Evolutionary conservation across 2,329 filamentous ascomycete species (phyloP).

Genomic region (Exophiala alcalophila): DNA sequence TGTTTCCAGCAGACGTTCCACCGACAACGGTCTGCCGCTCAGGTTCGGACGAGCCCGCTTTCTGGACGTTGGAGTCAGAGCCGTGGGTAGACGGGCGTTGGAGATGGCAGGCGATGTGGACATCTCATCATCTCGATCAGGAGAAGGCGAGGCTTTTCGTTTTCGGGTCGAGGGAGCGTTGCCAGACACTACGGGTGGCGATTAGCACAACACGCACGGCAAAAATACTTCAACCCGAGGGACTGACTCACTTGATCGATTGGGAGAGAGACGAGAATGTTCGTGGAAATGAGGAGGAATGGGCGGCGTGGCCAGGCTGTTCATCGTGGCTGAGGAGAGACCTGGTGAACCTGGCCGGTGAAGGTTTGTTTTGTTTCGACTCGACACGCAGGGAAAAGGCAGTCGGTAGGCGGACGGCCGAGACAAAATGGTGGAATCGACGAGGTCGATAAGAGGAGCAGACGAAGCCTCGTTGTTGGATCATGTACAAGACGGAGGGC

Average conservation of each 20-base stretch:
- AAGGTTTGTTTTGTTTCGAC: slow-evolving; percentile 8
- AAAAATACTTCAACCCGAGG: not conserved
- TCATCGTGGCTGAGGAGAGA: slow-evolving; percentile 51
- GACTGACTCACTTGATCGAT: slow-evolving; percentile 54
- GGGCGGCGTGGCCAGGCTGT: slow-evolving; percentile 58
- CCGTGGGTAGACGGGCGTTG: slow-evolving; percentile 68
- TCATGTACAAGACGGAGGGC: no score
- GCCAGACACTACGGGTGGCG: slow-evolving; percentile 33
- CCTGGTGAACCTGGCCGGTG: no score
- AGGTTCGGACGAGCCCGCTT: slow-evolving; percentile 68
- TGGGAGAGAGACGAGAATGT: slow-evolving; percentile 58
- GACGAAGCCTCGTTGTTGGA: no score
- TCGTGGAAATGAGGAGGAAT: slow-evolving; percentile 63
- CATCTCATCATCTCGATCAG: slow-evolving; percentile 65
- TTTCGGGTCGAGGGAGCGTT: slow-evolving; percentile 57
- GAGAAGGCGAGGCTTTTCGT: slow-evolving; percentile 66
- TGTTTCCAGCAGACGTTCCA: slow-evolving; percentile 85
- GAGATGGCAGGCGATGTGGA: slow-evolving; percentile 82
- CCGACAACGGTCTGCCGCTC: slow-evolving; percentile 61
- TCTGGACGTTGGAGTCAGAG: slow-evolving; percentile 66
- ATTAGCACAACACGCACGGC: slow-evolving; percentile 16
- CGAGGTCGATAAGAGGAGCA: no score
- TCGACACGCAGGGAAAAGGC: not conserved
- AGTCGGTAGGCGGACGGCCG: no score
- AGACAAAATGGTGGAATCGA: no score